phyloP scores from a whole-genome alignment of 768 basidiomycete species.

The Mycena sanguinolenta region DNA sequence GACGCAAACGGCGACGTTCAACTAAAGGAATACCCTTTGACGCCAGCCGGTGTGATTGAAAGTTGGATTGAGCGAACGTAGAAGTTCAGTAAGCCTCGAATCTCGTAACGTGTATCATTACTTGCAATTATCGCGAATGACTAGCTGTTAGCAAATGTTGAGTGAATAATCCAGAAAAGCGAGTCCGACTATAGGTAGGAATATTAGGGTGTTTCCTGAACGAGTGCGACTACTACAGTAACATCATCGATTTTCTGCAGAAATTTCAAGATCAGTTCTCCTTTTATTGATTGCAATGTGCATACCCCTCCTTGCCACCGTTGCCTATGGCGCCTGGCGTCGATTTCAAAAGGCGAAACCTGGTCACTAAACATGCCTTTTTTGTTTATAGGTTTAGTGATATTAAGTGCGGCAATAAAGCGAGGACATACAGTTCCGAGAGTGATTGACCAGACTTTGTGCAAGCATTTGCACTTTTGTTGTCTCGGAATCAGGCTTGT shows the following conservation, averaged over 20 bases:
- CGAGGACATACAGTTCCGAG: slow-evolving; percentile 64
- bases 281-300: not conserved
- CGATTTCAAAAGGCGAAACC: slow-evolving; percentile 82
- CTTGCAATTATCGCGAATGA: not conserved
- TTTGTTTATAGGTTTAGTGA: no score
- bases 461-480: slow-evolving; percentile 78
- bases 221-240: slow-evolving; percentile 77
- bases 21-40: slow-evolving; percentile 85
- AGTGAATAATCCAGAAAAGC: not conserved
- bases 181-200: no score
- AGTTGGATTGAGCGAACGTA: slow-evolving; percentile 84
- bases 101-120: slow-evolving; percentile 19
- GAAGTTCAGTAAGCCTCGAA: not conserved
- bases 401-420: no score
- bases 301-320: slow-evolving; percentile 74
- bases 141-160: no score
- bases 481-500: slow-evolving; percentile 68
- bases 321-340: slow-evolving; percentile 75
- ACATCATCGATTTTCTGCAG: slow-evolving; percentile 85
- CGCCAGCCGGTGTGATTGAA: slow-evolving; percentile 79
- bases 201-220: slow-evolving; percentile 69
- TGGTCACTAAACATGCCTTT: slow-evolving; percentile 67
- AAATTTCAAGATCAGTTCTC: no score
- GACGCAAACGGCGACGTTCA: slow-evolving; percentile 73
- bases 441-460: slow-evolving; percentile 78